Conservation (phyloP, 2,329 filamentous ascomycete genomes). For the Volutella citrinella region DNA sequence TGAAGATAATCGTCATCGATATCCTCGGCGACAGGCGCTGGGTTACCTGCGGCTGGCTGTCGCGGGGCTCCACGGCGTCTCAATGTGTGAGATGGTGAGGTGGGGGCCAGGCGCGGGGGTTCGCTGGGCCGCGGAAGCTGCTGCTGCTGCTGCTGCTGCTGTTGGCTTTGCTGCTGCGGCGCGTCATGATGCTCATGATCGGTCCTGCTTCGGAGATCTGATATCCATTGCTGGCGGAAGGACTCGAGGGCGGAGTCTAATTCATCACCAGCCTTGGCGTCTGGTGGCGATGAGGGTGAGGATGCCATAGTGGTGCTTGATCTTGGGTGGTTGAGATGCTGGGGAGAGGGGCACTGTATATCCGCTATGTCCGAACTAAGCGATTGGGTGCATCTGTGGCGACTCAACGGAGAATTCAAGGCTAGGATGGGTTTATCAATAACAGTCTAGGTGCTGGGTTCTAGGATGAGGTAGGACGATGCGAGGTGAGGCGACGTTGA, state of each 20-base stretch:
- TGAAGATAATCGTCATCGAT: slow-evolving; percentile 36
- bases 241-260: slow-evolving; percentile 73
- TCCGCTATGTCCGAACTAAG: slow-evolving; percentile 14
- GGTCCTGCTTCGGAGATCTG: slow-evolving; percentile 61
- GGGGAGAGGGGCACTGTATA: slow-evolving; percentile 5
- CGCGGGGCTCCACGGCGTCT: no score
- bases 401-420: no score
- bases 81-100: neutral
- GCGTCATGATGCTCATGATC: slow-evolving; percentile 16
- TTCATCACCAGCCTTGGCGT: slow-evolving; percentile 26
- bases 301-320: no score
- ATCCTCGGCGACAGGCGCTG: slow-evolving; percentile 12
- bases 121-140: slow-evolving; percentile 10
- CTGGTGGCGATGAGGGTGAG: slow-evolving; percentile 15
- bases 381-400: no score
- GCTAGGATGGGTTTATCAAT: no score
- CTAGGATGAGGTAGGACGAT: no score
- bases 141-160: slow-evolving; percentile 7
- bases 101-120: slow-evolving; percentile 3
- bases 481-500: no score
- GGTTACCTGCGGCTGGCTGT: slow-evolving; percentile 9
- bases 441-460: no score
- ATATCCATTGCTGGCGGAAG: slow-evolving; percentile 82
- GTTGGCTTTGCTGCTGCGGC: slow-evolving; percentile 2
- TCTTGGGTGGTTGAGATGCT: slow-evolving; percentile 5